These are phyloP conservation scores for Secale cereale DNA, from an alignment of 176 grass and related monocot genomes.

Conservation along the genomic window DNA sequence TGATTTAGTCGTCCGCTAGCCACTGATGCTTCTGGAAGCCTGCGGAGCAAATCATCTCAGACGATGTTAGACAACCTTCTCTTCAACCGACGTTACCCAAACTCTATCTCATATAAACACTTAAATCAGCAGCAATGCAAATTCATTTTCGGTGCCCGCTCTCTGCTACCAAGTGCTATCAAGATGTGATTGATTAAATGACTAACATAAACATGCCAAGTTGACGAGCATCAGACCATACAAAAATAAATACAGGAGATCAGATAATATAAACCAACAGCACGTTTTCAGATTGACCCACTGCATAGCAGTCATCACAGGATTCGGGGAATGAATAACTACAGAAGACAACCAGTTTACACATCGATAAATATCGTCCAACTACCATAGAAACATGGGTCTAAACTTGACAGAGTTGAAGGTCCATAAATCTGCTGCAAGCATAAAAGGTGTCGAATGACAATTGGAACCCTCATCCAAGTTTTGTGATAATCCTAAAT, in stretches of 20 bases:
- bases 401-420: not conserved
- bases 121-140: not conserved
- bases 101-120: too few relatives aligned
- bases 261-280: not conserved
- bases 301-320: not conserved
- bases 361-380: not conserved
- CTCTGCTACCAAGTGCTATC: not conserved
- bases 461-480: not conserved
- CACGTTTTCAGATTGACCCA: not conserved
- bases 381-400: not conserved
- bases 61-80: too few relatives aligned
- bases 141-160: not conserved
- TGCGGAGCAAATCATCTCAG: too few relatives aligned
- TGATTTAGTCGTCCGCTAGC: too few relatives aligned
- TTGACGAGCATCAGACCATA: not conserved
- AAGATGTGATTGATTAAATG: not conserved
- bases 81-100: too few relatives aligned
- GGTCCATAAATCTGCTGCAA: not conserved
- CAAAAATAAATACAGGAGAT: not conserved
- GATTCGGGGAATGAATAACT: not conserved
- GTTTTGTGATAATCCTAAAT: not conserved
- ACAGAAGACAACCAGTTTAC: not conserved
- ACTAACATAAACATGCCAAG: not conserved
- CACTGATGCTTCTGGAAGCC: too few relatives aligned
- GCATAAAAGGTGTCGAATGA: slow-evolving; percentile 2